Evolutionary conservation across 495 filamentous ascomycete genomes (phyloP), one percentile per base, ranked within the genome.

Genomic region (Lasiosphaeriaceae sp.): DNA sequence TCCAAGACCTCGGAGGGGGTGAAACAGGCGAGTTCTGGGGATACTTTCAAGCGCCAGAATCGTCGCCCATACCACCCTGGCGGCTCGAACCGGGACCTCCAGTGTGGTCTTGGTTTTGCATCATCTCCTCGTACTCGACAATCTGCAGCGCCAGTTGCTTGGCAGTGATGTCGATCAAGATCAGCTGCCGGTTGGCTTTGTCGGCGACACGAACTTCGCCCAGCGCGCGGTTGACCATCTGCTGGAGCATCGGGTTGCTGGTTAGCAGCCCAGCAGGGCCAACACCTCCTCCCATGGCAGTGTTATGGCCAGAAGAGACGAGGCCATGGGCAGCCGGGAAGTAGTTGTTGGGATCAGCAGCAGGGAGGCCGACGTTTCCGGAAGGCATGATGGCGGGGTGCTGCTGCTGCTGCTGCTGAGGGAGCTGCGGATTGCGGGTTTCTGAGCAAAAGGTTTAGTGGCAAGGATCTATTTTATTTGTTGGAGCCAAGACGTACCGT

Each of bases 71-170:
- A 4, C 51, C 59, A 3, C 51, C 59, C 31, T 66, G 66, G 57
- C 64, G 63, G 26, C 61, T 59, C 39, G 34, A 26, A 26, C 60
- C 19, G 52, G 54, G 26, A 57, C 64, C 35, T 50, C 59, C 45
- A 61, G 66, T 29, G n/a, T 35, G 9, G 50, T 57, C 51, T 20
- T 53, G 51, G 22, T 17, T 24, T 2, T 31, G 8, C 16, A 37
- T 20, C 52, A 61, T 54, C 47, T 78, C 74, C 54, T 77, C 75
- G 57, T 76, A 77, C 56, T 71, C 62, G 19, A 59, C 62, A 7
- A 77, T 69, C 46, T 74, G 71, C 39, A 71, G 65, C 0, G 76
- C 76, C n/a, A 78, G 59, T 55, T 77, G 74, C 59, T 71, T 71
- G 12, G 76, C 71, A 1, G 67, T 60, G 22, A 66, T 63, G 46